Conservation (phyloP, 2,329 filamentous ascomycete genomes). For the Rutstroemia sydowiana region DNA sequence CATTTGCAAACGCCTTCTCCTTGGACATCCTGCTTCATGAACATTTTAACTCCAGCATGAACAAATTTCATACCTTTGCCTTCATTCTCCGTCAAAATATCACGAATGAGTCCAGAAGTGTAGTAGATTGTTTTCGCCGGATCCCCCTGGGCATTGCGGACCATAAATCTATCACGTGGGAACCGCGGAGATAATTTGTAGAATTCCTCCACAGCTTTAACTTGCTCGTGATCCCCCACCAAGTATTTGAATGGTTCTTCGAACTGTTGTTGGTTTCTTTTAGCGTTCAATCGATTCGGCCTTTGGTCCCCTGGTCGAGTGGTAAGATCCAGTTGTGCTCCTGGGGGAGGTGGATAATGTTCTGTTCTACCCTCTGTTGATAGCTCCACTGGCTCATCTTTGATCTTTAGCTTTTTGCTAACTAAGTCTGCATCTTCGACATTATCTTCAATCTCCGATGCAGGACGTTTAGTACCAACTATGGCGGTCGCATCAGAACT, state of each 20-base stretch:
- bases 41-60: slow-evolving; percentile 97
- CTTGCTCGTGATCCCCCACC: slow-evolving; percentile 62
- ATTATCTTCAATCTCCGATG: slow-evolving; percentile 29
- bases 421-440: slow-evolving; percentile 15
- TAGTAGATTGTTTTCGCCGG: slow-evolving; percentile 97
- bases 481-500: slow-evolving; percentile 17
- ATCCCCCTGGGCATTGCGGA: slow-evolving; percentile 82
- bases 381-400: slow-evolving; percentile 20
- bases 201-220: slow-evolving; percentile 71
- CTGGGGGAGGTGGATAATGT: slow-evolving; percentile 30
- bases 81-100: slow-evolving; percentile 82
- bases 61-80: slow-evolving; percentile 90
- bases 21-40: slow-evolving; percentile 93
- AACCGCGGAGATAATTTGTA: slow-evolving; percentile 81
- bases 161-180: slow-evolving; percentile 87
- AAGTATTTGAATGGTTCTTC: slow-evolving; percentile 97
- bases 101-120: slow-evolving; percentile 74
- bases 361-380: slow-evolving; percentile 23
- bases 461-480: slow-evolving; percentile 30
- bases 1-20: slow-evolving; percentile 81
- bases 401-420: slow-evolving; percentile 41
- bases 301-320: slow-evolving; percentile 22
- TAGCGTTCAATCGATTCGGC: slow-evolving; percentile 11
- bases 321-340: slow-evolving; percentile 25
- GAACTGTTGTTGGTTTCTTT: slow-evolving; percentile 40